Evolutionary conservation across 495 filamentous ascomycete species (phyloP), one percentile per base, ranked within the genome.

Genomic region (Cryomyces minteri): DNA sequence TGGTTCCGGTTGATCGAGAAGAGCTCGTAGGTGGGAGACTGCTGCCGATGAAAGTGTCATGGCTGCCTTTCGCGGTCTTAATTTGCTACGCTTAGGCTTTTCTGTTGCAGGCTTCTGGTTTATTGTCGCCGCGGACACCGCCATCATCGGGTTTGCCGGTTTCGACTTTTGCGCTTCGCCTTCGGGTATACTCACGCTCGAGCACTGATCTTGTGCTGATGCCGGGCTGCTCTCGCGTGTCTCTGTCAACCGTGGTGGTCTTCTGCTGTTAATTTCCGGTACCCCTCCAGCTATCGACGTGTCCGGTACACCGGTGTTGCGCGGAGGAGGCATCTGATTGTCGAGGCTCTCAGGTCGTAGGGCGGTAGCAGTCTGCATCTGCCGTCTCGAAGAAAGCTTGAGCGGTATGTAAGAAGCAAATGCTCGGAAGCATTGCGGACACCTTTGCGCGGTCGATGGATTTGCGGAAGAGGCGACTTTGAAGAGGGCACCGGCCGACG

Each of bases 61-160:
- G 10, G 88, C 84, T 3, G 90, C 86, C 66, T 94, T 95, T 43
- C 88, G 76, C 29, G 90, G 69, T 39, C 83, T 79, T 11, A 96
- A 68, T 55, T 79, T 84, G 48, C 70, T 67, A 44, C 69, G 59
- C 10, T 44, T 33, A n/a, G 46, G 48, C 32, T 49, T 52, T 14
- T 31, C 34, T 14, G 51, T 45, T 25, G 18, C 18, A 9, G 48
- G 32, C 8, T 32, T 5, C 18, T 46, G 31, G 43, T 67, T 61
- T 30, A 62, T 44, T 45, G 62, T 49, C 4, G 57, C 4, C 43
- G 65, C 48, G n/a, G 62, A 53, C 5, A 42, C 29, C 34, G 43
- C 40, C 42, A 9, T 28, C 46, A 40, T 39, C 2, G 31, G 12
- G 6, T 59, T 12, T 6, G 58, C 56, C 2, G 71, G 61, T 46